Conservation (phyloP, 2,329 filamentous ascomycete genomes). For the Paecilomyces sp. region DNA sequence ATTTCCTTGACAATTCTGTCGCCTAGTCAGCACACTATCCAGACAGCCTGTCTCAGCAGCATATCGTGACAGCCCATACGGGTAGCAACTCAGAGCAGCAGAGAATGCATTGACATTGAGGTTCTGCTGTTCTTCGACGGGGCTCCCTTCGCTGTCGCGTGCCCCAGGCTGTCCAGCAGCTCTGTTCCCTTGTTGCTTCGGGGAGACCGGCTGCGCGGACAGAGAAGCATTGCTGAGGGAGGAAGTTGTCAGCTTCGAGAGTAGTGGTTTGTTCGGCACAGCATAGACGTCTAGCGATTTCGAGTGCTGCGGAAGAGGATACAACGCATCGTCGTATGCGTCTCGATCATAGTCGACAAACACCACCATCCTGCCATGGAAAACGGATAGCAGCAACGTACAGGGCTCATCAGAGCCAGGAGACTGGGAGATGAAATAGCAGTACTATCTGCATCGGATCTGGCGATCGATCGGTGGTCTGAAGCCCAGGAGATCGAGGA, state of each 20-base stretch:
- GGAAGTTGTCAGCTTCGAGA: constrained; percentile 11
- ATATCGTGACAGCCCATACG: constrained; percentile 28
- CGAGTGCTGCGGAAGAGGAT: constrained; percentile 10
- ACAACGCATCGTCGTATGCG: constrained; percentile 20
- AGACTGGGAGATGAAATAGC: constrained; percentile 1
- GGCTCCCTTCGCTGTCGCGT: constrained; percentile 7
- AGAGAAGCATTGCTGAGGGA: not conserved
- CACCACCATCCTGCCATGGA: constrained; percentile 38
- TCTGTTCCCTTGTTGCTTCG: not conserved
- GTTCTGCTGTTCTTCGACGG: constrained; percentile 5
- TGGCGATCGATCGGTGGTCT: not conserved
- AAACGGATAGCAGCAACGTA: not conserved
- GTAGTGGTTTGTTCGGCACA: constrained; percentile 15
- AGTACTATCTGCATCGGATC: not conserved
- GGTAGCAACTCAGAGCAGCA: constrained; percentile 41
- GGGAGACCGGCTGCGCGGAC: not conserved
- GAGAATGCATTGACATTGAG: constrained; percentile 31
- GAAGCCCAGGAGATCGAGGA: not conserved
- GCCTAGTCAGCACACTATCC: constrained; percentile 8
- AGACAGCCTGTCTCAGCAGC: constrained; percentile 6
- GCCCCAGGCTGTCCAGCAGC: not conserved
- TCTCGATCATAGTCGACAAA: constrained; percentile 40
- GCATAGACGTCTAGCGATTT: constrained; percentile 9
- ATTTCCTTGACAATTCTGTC: constrained; percentile 69
- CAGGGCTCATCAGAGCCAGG: constrained; percentile 8